These are phyloP conservation scores for Cadophora sp. DNA, from an alignment of 2,329 filamentous ascomycete species.

Conservation along the genomic window DNA sequence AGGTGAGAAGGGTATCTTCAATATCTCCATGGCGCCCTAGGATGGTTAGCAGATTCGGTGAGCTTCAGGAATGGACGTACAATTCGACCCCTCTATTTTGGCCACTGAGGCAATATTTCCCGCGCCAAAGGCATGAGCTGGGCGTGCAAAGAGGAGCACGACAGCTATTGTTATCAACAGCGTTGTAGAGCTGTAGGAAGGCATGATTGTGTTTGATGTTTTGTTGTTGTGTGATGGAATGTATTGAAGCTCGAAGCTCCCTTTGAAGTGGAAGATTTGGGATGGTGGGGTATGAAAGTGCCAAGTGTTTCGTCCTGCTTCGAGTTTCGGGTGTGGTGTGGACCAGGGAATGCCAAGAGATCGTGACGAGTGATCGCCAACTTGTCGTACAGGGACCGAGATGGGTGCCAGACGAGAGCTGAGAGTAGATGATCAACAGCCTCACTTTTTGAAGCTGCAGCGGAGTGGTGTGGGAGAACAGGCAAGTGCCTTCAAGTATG, in stretches of 20 bases:
- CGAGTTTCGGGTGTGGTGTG: not conserved
- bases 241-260: constrained; percentile 17
- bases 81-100: constrained; percentile 84
- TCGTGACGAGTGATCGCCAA: not conserved
- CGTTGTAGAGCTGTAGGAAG: constrained; percentile 39
- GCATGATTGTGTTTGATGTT: constrained; percentile 39
- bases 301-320: constrained; percentile 18
- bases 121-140: constrained; percentile 81
- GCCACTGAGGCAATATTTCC: constrained; percentile 86
- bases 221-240: constrained; percentile 17
- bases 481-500: not conserved
- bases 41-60: constrained; percentile 27
- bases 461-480: not conserved
- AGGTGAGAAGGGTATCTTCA: constrained; percentile 83
- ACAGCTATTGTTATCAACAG: constrained; percentile 53
- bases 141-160: constrained; percentile 70
- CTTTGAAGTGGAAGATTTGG: constrained; percentile 10
- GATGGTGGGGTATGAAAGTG: constrained; percentile 9
- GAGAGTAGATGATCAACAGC: constrained; percentile 3
- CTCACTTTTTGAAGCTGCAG: not conserved
- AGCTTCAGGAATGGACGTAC: constrained; percentile 50
- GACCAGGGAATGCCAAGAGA: constrained; percentile 16
- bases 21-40: constrained; percentile 87
- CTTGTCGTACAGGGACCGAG: not conserved
- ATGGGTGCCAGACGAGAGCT: not conserved